Percentiles rank a stretch among this genome's conserved stretches.
phyloP scores from a whole-genome alignment of 129 eudicot genomes.

The Pseudognaphalium luteoalbum region DNA sequence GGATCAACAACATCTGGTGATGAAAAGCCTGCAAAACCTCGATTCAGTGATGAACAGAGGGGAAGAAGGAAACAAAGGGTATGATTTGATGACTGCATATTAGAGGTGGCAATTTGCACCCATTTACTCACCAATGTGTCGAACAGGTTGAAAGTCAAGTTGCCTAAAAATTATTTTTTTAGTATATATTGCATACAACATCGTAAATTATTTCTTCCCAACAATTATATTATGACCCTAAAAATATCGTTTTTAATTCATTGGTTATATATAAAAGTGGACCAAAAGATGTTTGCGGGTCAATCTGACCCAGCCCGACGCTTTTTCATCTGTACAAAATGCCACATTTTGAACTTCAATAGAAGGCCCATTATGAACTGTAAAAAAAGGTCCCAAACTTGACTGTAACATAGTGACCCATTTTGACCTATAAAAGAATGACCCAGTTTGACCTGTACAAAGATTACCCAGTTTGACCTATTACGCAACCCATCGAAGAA shows the following conservation, averaged over 20 bases:
- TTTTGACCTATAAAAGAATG: too few species aligned
- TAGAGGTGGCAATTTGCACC: neutral
- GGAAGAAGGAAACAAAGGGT: constrained; percentile 35
- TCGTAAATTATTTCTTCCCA: neutral
- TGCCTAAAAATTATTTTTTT: neutral
- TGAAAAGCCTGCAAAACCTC: constrained; percentile 29
- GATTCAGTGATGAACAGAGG: constrained; percentile 29
- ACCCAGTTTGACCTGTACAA: neutral
- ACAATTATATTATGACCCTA: neutral
- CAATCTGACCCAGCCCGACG: neutral
- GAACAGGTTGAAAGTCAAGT: neutral
- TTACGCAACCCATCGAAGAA: neutral
- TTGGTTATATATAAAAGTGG: neutral
- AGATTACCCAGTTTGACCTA: neutral
- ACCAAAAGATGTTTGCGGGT: neutral
- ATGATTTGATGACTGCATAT: neutral
- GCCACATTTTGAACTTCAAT: too few species aligned
- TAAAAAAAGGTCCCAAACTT: too few species aligned
- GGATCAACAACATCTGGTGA: constrained; percentile 43
- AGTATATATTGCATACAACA: neutral
- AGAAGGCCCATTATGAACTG: too few species aligned
- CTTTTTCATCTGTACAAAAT: too few species aligned
- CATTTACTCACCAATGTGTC: neutral
- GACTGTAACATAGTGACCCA: too few species aligned
- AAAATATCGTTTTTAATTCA: neutral